Percentiles rank a stretch among this genome's conserved stretches.
phyloP scores from a whole-genome alignment of 148 eudicot genomes.

The Silene uniflora region DNA sequence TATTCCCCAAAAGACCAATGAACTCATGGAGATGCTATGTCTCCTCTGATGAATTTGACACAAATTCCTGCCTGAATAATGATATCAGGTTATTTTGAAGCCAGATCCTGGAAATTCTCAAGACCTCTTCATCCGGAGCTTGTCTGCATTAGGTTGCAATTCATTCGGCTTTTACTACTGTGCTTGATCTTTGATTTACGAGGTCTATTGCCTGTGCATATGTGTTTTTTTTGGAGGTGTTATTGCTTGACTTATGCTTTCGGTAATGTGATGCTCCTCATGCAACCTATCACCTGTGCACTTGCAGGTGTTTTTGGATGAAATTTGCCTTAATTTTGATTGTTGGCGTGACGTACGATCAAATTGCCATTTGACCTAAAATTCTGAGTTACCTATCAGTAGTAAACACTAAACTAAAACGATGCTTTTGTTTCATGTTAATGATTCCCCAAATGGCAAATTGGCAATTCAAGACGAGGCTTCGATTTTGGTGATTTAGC shows the following conservation, averaged over 20 bases:
- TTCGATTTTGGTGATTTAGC: background rate
- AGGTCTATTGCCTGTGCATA: background rate
- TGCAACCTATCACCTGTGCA: too few species aligned
- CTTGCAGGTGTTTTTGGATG: too few species aligned
- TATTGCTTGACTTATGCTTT: background rate
- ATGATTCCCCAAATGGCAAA: too few species aligned
- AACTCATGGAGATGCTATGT: background rate
- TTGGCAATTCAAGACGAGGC: too few species aligned
- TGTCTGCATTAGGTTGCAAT: conserved; percentile 76
- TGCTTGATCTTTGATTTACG: background rate
- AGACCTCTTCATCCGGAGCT: conserved; percentile 86
- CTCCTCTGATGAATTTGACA: background rate
- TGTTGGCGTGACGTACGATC: too few species aligned
- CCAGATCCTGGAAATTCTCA: conserved; percentile 99
- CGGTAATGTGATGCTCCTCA: background rate
- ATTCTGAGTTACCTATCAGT: too few species aligned
- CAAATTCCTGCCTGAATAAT: conserved; percentile 17
- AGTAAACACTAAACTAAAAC: too few species aligned
- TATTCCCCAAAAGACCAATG: conserved; percentile 1
- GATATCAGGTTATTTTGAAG: conserved; percentile 83
- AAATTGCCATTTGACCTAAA: too few species aligned
- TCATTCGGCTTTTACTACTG: background rate
- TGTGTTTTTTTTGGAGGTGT: background rate
- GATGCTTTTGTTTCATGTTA: too few species aligned
- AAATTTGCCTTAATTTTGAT: too few species aligned